Percentiles rank a stretch among this genome's conserved stretches.
phyloP scores from a whole-genome alignment of 2,329 filamentous ascomycete genomes.

The Exophiala xenobiotica region DNA sequence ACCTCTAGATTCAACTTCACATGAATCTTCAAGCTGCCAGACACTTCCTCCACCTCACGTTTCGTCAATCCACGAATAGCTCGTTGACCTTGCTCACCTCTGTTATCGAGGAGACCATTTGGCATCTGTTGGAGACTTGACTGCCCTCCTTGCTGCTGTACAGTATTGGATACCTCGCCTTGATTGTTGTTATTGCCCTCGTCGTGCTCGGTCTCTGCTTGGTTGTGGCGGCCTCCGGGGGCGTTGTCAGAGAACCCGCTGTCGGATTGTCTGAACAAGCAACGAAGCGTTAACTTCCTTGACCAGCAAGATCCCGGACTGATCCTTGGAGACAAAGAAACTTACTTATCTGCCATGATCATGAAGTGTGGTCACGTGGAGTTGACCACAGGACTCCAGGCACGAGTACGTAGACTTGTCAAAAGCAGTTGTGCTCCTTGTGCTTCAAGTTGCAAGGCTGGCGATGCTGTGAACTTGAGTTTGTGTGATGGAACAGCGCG shows the following conservation, averaged over 20 bases:
- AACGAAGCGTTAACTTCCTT: background rate
- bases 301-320: too few relatives aligned
- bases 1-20: constrained; percentile 22
- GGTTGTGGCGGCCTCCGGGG: background rate
- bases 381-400: too few relatives aligned
- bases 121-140: background rate
- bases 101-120: background rate
- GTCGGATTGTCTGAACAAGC: background rate
- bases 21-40: constrained; percentile 26
- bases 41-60: constrained; percentile 16
- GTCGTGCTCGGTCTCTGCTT: background rate
- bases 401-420: too few relatives aligned
- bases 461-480: background rate
- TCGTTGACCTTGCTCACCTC: background rate
- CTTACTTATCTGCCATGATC: constrained; percentile 5
- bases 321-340: background rate
- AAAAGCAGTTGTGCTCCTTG: too few relatives aligned
- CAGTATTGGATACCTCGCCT: background rate
- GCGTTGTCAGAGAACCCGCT: background rate
- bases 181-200: background rate
- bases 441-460: background rate
- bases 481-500: background rate
- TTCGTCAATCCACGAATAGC: constrained; percentile 12
- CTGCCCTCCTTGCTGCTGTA: background rate
- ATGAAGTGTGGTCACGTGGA: background rate